phyloP scores from a whole-genome alignment of 768 basidiomycete genomes.

The Coprinopsis strossmayeri region DNA sequence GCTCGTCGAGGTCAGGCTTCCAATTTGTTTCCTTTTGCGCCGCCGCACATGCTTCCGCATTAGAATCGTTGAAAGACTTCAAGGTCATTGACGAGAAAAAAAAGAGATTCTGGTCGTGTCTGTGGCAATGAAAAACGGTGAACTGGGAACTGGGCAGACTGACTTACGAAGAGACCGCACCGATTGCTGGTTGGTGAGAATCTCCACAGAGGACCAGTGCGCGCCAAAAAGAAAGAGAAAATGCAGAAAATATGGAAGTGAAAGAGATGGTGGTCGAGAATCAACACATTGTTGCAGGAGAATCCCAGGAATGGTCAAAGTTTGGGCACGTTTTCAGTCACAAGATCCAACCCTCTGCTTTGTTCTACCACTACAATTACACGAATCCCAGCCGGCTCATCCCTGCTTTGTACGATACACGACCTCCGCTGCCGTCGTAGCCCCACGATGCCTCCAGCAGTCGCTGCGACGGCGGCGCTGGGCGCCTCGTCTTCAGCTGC shows the following conservation, averaged over 20 bases:
- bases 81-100: slow-evolving; percentile 6
- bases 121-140: not conserved
- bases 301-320: not conserved
- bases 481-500: not conserved
- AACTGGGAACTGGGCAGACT: not conserved
- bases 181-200: slow-evolving; percentile 6
- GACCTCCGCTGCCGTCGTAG: not conserved
- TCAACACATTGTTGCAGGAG: slow-evolving; percentile 6
- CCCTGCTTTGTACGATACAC: not conserved
- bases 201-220: slow-evolving; percentile 8
- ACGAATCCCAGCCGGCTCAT: not conserved
- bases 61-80: not conserved
- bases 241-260: not conserved
- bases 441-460: not conserved
- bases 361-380: not conserved
- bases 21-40: not conserved
- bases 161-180: slow-evolving; percentile 9
- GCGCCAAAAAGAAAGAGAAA: slow-evolving; percentile 4
- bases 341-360: slow-evolving; percentile 1
- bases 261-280: slow-evolving; percentile 1
- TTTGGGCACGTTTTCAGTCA: slow-evolving; percentile 12
- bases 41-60: not conserved
- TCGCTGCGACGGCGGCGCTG: not conserved
- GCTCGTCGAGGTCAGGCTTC: not conserved
- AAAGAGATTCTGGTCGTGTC: not conserved